Percentiles rank a stretch among this genome's conserved stretches.
Conservation (phyloP, 2,329 filamentous ascomycete genomes). For the Calonectria hongkongensis region DNA sequence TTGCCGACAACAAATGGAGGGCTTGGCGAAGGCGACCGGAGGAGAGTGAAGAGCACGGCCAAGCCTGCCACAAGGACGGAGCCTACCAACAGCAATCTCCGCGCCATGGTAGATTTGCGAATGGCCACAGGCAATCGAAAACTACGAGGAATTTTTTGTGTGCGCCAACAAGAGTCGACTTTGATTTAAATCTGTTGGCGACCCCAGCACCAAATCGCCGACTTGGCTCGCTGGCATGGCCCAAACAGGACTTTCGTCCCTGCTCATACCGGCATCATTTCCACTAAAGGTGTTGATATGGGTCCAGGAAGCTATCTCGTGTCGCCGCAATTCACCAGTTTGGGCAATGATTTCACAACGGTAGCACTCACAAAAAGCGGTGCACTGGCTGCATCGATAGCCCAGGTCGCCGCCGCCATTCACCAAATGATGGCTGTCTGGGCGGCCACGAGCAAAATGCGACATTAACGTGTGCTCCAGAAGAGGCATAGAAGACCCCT, state of each 20-base stretch:
- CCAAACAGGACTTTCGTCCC: too few species aligned
- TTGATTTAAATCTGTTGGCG: too few species aligned
- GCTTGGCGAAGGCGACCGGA: constrained; percentile 6
- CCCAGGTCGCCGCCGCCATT: too few species aligned
- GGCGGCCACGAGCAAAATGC: background rate
- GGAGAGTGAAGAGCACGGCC: constrained; percentile 23
- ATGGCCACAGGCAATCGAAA: background rate
- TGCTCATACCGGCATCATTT: too few species aligned
- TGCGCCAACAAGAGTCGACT: too few species aligned
- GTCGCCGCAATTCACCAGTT: background rate
- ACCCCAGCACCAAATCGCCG: background rate
- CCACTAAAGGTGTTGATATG: background rate
- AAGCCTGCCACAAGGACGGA: constrained; percentile 35
- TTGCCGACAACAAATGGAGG: background rate
- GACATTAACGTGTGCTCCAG: background rate
- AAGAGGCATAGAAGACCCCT: background rate
- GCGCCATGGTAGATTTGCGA: constrained; percentile 15
- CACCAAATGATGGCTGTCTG: too few species aligned
- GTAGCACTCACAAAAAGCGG: too few species aligned
- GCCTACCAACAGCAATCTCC: constrained; percentile 19
- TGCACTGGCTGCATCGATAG: too few species aligned
- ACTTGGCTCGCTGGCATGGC: background rate
- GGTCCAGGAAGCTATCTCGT: background rate
- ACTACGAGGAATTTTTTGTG: background rate
- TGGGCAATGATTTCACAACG: background rate